Conservation (phyloP, 2,329 filamentous ascomycete genomes). For the Talaromyces sp. region DNA sequence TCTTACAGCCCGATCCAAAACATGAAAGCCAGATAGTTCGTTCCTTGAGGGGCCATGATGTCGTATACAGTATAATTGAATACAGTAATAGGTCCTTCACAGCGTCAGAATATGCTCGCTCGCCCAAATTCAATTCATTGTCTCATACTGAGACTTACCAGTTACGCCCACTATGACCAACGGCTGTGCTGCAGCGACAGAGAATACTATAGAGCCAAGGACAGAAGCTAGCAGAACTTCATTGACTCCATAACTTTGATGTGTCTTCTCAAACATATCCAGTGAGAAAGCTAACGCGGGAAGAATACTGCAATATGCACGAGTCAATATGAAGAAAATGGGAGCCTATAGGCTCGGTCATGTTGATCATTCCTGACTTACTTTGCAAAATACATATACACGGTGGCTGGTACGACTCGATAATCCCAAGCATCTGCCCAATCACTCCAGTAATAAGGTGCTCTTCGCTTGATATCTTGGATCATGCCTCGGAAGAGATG, state of each 20-base stretch:
- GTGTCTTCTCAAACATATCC: slow-evolving; percentile 88
- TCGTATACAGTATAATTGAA: slow-evolving; percentile 94
- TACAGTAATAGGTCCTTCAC: slow-evolving; percentile 75
- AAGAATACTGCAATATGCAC: slow-evolving; percentile 61
- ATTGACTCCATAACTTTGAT: slow-evolving; percentile 82
- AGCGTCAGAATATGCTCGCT: slow-evolving; percentile 18
- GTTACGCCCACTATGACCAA: slow-evolving; percentile 89
- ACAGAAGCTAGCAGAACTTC: slow-evolving; percentile 86
- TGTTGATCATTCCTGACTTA: slow-evolving; percentile 42
- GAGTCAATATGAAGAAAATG: background rate
- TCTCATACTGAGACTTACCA: slow-evolving; percentile 42
- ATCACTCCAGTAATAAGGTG: slow-evolving; percentile 76
- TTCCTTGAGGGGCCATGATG: slow-evolving; percentile 73
- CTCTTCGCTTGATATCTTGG: slow-evolving; percentile 70
- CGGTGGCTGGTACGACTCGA: slow-evolving; percentile 77
- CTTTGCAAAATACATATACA: slow-evolving; percentile 97
- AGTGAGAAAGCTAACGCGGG: slow-evolving; percentile 85
- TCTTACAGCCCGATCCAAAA: slow-evolving; percentile 75
- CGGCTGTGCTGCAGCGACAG: slow-evolving; percentile 75
- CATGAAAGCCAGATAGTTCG: slow-evolving; percentile 87
- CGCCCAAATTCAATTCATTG: background rate
- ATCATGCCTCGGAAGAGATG: slow-evolving; percentile 74
- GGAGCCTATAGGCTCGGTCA: background rate
- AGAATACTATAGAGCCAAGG: slow-evolving; percentile 76
- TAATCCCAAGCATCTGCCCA: slow-evolving; percentile 89